Evolutionary conservation across 1,139 yeast species (phyloP), one percentile per base, ranked within the genome.

Genomic region (Pichiaceae sp.): DNA sequence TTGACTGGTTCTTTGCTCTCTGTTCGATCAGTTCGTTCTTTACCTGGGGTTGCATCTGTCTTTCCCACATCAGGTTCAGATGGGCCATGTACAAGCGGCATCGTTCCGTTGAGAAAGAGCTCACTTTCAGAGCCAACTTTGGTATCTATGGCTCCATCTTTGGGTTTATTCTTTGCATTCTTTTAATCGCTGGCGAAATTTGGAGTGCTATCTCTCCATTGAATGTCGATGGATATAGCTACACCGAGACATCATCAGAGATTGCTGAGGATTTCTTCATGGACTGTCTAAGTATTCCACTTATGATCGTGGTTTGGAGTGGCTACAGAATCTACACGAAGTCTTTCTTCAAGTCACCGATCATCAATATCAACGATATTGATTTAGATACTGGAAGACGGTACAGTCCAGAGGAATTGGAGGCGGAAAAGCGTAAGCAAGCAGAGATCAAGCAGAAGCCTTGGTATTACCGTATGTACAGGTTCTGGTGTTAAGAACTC

Each of bases 21-120:
- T 79, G 93, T 8, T 91, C 93, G 35, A 71, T 83, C 43, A 78
- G 89, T 33, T 78, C 93, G 1, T 63, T 85, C 38, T 82, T 83
- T 55, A 81, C 89, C 7, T 84, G 93, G 93, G 73, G 73, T 19
- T 73, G 86, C 18, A 80, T 85, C 48, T 75, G 78, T 52, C 52
- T 81, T 36, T 73, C 84, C 43, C 91, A 78, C 47, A 64, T 84
- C 42, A 70, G 94, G 54, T 83, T 83, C 62, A 75, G 95, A 62
- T 56, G 65, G 34, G 95, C 94, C 1, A 67, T 85, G 66, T 15
- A 25, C n/a, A 57, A 57, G 34, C 68, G 52, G 3, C 82, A 80
- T 57, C 83, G 82, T 38, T 70, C 79, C 55, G 60, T 66, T 17
- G 57, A 71, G 12, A 67, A 67, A 33, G 94, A 84, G 54, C 63